Base-by-base conservation (phyloP, 768 basidiomycete species). In the Rhizopogon vinicolor region DNA sequence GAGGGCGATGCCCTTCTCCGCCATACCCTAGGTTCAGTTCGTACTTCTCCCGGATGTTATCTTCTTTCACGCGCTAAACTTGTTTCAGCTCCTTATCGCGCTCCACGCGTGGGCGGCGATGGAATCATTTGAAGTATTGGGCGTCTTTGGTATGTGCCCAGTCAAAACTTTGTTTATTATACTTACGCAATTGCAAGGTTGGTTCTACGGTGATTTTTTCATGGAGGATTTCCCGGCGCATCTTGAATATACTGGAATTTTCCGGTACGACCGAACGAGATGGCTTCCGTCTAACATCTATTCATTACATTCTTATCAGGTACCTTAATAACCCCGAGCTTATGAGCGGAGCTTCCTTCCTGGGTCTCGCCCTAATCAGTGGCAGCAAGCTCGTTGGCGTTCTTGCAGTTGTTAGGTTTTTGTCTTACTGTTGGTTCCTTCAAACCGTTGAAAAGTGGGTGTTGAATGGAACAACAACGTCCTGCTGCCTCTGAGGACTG, bases 201-300 rank as follows among this genome's bases (percentile, higher is more conserved):
- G 97, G 97, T 95, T 98, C 74, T 99, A 97, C 62, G 94, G 93
- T 22, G 93, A 96, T 72, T 96, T 96, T 74, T 95, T 95, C 78
- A 88, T 95, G 73, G 92, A 96, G 63, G 89, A 93, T 59, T 95
- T 91, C 69, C 93, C 96, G 3, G 74, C 89, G 0, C 84, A 91
- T 57, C 75, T 98, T 8, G 93, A 95, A 56, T 98, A 98, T 68
- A 95, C 93, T 51, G 97, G 97, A 33, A 98, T 99, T 61, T 99
- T 96, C 73, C 85, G 96, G 85, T 93, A 64, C 49, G 74, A 62
- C 41, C 37, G 50, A 53, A 48, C 40, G 37, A 41, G 13, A 35
- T 10, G 22, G 40, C 10, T 9, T n/a, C 8, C 46, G 41, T 12
- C 29, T 9, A 22, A 25, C 14, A 7, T 8, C 8, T 25, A 41